Evolutionary conservation across 768 basidiomycete species (phyloP).

Genomic region (Flagelloscypha sp.): DNA sequence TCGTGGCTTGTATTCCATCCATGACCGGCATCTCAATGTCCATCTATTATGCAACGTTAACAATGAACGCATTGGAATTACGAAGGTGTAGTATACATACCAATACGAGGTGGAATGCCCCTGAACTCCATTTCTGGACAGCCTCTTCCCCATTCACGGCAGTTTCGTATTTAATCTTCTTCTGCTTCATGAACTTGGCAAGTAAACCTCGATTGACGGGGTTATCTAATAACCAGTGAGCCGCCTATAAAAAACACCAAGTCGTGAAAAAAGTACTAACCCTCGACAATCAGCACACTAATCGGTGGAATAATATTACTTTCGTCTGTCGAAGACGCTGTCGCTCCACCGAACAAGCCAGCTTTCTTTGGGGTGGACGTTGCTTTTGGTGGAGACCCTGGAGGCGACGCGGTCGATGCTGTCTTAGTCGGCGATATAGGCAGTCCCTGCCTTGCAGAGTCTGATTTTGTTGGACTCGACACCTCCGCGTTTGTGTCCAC

Average conservation of each 20-base stretch:
- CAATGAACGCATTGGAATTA: neutral
- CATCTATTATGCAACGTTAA: constrained; percentile 57
- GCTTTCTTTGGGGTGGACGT: constrained; percentile 6
- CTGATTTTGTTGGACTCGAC: neutral
- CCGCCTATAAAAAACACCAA: neutral
- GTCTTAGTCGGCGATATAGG: too few species aligned
- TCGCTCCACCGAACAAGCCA: constrained; percentile 4
- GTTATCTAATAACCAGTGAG: constrained; percentile 60
- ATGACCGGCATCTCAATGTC: constrained; percentile 99
- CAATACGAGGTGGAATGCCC: constrained; percentile 90
- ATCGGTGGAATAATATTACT: constrained; percentile 88
- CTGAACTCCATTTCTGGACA: constrained; percentile 89
- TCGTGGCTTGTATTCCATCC: constrained; percentile 96
- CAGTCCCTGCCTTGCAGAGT: constrained; percentile 4
- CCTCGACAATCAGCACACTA: constrained; percentile 96
- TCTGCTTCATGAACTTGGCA: constrained; percentile 94
- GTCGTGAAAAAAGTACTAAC: constrained; percentile 36
- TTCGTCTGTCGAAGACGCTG: constrained; percentile 33
- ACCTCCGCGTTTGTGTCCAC: constrained; percentile 9
- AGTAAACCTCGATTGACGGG: constrained; percentile 97
- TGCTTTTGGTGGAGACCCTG: constrained; percentile 10
- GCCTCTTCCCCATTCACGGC: constrained; percentile 95
- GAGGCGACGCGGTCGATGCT: constrained; percentile 8
- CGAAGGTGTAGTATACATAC: constrained; percentile 38
- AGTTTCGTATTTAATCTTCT: constrained; percentile 89